A percentile compares a stretch with the other conserved stretches of the same genome.
Evolutionary conservation across 2,329 filamentous ascomycete species (phyloP).

Genomic region (Sclerotiophoma versabilis): DNA sequence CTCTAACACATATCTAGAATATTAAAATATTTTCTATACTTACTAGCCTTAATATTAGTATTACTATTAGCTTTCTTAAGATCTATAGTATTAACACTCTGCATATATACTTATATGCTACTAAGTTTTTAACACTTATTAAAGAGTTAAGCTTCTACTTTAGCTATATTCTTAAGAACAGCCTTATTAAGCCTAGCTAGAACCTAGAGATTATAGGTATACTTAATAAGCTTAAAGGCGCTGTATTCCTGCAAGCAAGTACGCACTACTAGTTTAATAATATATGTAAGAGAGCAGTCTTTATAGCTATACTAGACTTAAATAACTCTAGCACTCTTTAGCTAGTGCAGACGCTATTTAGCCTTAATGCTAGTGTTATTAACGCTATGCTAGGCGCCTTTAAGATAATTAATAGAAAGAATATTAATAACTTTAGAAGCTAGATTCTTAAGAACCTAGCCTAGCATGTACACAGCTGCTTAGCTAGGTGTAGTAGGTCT

Average conservation of each 20-base stretch:
- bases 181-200: not conserved
- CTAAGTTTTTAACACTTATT: not conserved
- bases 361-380: slow-evolving; percentile 45
- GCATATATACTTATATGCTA: not conserved
- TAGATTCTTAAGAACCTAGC: slow-evolving; percentile 59
- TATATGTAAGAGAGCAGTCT: slow-evolving; percentile 39
- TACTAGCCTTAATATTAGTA: slow-evolving; percentile 45
- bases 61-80: slow-evolving; percentile 42
- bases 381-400: slow-evolving; percentile 49
- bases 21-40: slow-evolving; percentile 50
- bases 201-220: slow-evolving; percentile 36
- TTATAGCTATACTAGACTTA: slow-evolving; percentile 53
- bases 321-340: slow-evolving; percentile 53
- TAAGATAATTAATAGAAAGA: slow-evolving; percentile 37
- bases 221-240: slow-evolving; percentile 50
- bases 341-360: no score
- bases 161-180: not conserved
- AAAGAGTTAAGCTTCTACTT: not conserved
- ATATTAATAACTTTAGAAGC: slow-evolving; percentile 46
- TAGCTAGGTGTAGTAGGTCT: slow-evolving; percentile 37
- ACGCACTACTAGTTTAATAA: slow-evolving; percentile 59
- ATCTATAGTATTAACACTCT: no score
- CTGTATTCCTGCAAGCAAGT: slow-evolving; percentile 54
- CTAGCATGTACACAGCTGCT: slow-evolving; percentile 59
- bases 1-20: slow-evolving; percentile 21